Evolutionary conservation across 768 basidiomycete genomes (phyloP).

Genomic region (Gelatoporia subvermispora): DNA sequence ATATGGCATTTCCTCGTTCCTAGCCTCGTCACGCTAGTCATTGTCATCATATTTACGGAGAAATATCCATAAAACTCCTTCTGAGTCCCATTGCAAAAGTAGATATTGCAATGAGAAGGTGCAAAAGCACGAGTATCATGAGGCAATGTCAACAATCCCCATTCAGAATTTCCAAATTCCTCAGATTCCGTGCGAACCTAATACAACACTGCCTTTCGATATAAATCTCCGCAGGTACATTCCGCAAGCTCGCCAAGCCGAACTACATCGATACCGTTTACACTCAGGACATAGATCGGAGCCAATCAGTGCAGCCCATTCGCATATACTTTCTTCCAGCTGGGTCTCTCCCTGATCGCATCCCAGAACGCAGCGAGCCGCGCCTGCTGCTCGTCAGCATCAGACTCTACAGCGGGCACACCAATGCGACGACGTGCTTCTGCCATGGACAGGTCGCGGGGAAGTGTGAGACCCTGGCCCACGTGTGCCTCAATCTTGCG

Average conservation of each 20-base stretch:
- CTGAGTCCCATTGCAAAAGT: too few species aligned
- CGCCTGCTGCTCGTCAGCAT: constrained; percentile 30
- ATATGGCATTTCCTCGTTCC: too few species aligned
- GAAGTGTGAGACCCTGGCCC: constrained; percentile 40
- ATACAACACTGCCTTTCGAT: too few species aligned
- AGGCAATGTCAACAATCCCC: too few species aligned
- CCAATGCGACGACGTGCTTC: constrained; percentile 27
- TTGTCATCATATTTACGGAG: too few species aligned
- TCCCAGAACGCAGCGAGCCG: constrained; percentile 77
- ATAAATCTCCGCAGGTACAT: neutral
- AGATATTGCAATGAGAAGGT: too few species aligned
- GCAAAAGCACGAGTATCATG: too few species aligned
- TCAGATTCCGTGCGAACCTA: too few species aligned
- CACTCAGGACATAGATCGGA: neutral
- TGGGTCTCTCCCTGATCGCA: constrained; percentile 53
- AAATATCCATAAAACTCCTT: too few species aligned
- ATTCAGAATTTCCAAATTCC: too few species aligned
- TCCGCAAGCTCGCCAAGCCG: neutral
- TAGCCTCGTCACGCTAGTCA: too few species aligned
- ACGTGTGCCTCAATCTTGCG: constrained; percentile 49
- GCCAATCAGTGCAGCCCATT: constrained; percentile 37
- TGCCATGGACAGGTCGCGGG: constrained; percentile 35
- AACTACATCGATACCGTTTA: neutral
- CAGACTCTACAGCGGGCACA: constrained; percentile 21
- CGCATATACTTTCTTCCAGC: constrained; percentile 66